Base-by-base conservation (phyloP, 2,329 filamentous ascomycete species). In the Chrysosporium queenslandicum region DNA sequence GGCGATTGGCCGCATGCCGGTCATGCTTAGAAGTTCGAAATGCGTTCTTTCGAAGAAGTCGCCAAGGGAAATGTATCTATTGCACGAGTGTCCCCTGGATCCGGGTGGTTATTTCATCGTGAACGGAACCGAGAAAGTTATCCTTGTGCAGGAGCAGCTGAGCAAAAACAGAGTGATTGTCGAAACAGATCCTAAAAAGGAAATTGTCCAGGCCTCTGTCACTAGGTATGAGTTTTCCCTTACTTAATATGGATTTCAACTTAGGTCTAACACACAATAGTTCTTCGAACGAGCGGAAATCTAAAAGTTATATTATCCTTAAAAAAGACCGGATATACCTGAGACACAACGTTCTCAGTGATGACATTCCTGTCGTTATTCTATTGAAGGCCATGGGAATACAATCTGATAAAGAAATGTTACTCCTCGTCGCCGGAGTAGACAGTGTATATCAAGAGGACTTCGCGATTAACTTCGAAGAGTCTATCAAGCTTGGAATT, bases 121-220 rank as follows among this genome's bases (percentile, higher is more conserved):
- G 59, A 88, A 91, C 62, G 92, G 92, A 43, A 96, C 94, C 18
- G 92, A 98, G 68, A 98, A 98, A 74, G 92, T 98, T 60, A 98
- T 98, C 64, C 74, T 98, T 40, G 94, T 98, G 12, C 92, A 98
- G 69, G 94, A 98, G 66, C 92, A 98, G 71, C 75, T 98, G 65
- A 98, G 92, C 78, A 98, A 98, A 78, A 98, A 98, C 70, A 83
- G 92, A 74, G 87, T 98, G 63, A 96, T 98, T 66, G 91, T 98
- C 14, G 94, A 98, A 70, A 84, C 87, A 52, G 87, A 91, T 62
- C 78, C 84, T 49, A 94, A 94, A 72, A 97, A 96, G 70, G 86
- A 86, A 55, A 83, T 94, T 58, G 91, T 97, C 53, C 87, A 91
- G 60, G 92, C 94, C 34, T 97, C 92, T 1, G 92, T 97, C 27